Evolutionary conservation across 257 asterid genomes (phyloP).

Genomic region (Solanum ossicruentum): DNA sequence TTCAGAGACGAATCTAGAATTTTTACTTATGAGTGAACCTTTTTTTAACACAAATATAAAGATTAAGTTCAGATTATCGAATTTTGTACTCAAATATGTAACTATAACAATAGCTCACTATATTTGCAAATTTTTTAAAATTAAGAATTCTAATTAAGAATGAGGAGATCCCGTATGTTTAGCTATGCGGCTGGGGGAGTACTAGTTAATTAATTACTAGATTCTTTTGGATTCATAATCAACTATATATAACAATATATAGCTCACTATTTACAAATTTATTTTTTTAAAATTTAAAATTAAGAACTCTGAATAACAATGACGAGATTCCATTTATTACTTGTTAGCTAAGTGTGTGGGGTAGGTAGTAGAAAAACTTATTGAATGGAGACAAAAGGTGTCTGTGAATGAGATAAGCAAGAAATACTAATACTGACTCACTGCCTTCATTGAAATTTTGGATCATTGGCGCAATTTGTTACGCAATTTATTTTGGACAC

Average conservation of each 20-base stretch:
- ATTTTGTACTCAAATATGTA: not conserved
- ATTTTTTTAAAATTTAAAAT: too few species aligned
- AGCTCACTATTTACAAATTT: not conserved
- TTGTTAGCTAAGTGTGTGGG: not conserved
- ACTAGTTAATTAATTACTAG: too few species aligned
- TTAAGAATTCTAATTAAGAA: too few species aligned
- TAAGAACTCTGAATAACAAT: not conserved
- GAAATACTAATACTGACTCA: not conserved
- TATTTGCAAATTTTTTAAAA: too few species aligned
- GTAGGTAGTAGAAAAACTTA: not conserved
- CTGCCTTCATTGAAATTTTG: not conserved
- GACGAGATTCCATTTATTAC: not conserved
- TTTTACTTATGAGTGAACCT: too few species aligned
- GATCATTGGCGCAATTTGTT: not conserved
- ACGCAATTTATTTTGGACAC: conserved; percentile 5
- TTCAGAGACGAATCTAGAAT: not conserved
- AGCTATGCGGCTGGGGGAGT: too few species aligned
- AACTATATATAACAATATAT: too few species aligned
- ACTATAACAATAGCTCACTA: not conserved
- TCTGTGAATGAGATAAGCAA: not conserved
- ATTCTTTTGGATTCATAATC: too few species aligned
- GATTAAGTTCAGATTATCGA: not conserved
- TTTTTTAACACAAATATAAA: not conserved
- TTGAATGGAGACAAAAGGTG: conserved; percentile 7
- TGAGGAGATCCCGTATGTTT: too few species aligned